phyloP scores from a whole-genome alignment of 2,329 filamentous ascomycete species.

The Pseudofabraea citricarpa region DNA sequence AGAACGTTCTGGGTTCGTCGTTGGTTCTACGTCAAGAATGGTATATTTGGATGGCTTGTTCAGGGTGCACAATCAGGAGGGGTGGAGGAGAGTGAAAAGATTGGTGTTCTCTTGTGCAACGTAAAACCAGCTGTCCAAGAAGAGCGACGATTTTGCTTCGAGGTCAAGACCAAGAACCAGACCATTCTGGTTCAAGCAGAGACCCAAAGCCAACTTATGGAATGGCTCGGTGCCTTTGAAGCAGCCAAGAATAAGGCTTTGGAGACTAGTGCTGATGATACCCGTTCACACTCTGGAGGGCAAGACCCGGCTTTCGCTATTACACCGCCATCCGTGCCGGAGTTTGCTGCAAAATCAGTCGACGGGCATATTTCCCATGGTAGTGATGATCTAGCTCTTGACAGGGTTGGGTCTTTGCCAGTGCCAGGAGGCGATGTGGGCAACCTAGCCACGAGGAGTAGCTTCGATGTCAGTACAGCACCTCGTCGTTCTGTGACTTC shows the following conservation, averaged over 20 bases:
- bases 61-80: constrained; percentile 75
- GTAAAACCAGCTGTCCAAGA: constrained; percentile 87
- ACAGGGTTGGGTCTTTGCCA: constrained; percentile 61
- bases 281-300: constrained; percentile 36
- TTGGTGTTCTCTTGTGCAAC: constrained; percentile 89
- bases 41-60: constrained; percentile 92
- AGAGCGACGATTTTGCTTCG: constrained; percentile 93
- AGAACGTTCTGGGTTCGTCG: constrained; percentile 84
- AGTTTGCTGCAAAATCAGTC: constrained; percentile 78
- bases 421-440: constrained; percentile 55
- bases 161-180: constrained; percentile 95
- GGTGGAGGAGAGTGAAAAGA: constrained; percentile 93
- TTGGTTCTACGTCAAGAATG: constrained; percentile 95
- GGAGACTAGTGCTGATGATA: constrained; percentile 57
- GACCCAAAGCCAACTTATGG: constrained; percentile 84
- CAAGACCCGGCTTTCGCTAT: constrained; percentile 84
- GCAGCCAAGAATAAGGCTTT: constrained; percentile 89
- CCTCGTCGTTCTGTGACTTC: constrained; percentile 48
- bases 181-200: constrained; percentile 88
- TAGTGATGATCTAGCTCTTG: constrained; percentile 47
- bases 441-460: constrained; percentile 50
- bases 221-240: constrained; percentile 93
- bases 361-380: constrained; percentile 52
- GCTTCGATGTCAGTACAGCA: constrained; percentile 59
- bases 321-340: constrained; percentile 78